Percentiles rank a stretch among this genome's conserved stretches.
Evolutionary conservation across 139 green algal genomes (phyloP).

Genomic region (Gonium pectorale): DNA sequence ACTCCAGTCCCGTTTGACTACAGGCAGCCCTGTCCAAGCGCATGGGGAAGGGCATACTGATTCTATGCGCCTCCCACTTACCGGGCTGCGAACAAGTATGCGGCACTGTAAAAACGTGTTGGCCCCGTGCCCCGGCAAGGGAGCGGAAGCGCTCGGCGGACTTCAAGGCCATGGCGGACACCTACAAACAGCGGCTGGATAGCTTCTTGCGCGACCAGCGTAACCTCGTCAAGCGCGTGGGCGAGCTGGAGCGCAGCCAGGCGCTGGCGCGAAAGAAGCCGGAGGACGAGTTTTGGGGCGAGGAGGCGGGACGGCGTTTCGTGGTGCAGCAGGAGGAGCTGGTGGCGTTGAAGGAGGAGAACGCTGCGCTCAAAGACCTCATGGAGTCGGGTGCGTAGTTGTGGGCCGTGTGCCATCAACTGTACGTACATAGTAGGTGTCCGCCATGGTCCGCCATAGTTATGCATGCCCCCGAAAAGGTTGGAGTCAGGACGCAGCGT

Average conservation of each 20-base stretch:
- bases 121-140: neutral
- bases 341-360: constrained; percentile 62
- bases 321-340: constrained; percentile 78
- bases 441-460: no score
- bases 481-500: no score
- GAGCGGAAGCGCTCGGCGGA: constrained; percentile 65
- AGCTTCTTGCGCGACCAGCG: constrained; percentile 65
- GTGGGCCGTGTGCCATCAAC: no score
- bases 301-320: constrained; percentile 69
- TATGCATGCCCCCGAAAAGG: no score
- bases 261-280: constrained; percentile 22
- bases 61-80: no score
- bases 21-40: no score
- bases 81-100: no score
- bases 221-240: constrained; percentile 62
- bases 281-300: constrained; percentile 67
- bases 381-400: constrained; percentile 51
- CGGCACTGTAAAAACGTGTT: neutral
- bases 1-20: no score
- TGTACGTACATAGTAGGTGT: no score
- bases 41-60: no score
- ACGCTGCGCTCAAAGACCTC: constrained; percentile 49
- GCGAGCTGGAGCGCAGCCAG: constrained; percentile 46
- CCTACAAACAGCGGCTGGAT: constrained; percentile 64
- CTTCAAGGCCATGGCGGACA: constrained; percentile 52